phyloP scores from a whole-genome alignment of 345 rosid species.

The Rhodomyrtus tomentosa region DNA sequence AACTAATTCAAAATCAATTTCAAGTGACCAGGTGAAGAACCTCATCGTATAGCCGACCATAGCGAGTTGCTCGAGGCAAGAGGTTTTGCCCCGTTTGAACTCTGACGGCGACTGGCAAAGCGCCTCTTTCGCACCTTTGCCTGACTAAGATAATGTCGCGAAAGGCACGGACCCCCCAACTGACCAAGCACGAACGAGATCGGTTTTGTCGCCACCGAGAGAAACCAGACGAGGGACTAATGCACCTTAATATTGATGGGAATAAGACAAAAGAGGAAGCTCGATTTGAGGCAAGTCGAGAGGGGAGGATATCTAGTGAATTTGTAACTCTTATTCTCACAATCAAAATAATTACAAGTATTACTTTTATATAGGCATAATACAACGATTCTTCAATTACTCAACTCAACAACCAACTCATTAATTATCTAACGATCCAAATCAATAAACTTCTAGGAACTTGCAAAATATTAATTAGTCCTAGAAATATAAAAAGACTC shows the following conservation, averaged over 20 bases:
- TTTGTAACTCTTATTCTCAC: too few relatives aligned
- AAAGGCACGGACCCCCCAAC: neutral
- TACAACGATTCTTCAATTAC: too few relatives aligned
- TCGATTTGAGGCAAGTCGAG: too few relatives aligned
- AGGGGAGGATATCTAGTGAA: too few relatives aligned
- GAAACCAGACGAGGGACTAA: neutral
- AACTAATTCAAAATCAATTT: neutral
- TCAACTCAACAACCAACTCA: too few relatives aligned
- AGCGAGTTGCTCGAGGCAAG: neutral
- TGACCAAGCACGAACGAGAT: neutral
- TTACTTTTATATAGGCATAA: too few relatives aligned
- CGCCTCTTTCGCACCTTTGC: neutral
- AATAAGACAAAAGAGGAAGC: too few relatives aligned
- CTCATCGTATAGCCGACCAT: neutral
- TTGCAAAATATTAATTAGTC: too few relatives aligned
- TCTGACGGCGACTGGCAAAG: neutral
- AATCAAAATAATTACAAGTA: too few relatives aligned
- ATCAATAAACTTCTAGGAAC: too few relatives aligned
- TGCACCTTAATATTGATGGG: neutral
- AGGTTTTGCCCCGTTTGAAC: rapidly evolving
- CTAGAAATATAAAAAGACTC: too few relatives aligned
- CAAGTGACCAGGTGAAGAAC: neutral
- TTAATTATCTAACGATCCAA: too few relatives aligned
- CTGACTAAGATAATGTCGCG: neutral
- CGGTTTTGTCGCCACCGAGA: neutral